Evolutionary conservation across 257 asterid species (phyloP), one percentile per base, ranked within the genome.

Genomic region (Fraxinus excelsior): DNA sequence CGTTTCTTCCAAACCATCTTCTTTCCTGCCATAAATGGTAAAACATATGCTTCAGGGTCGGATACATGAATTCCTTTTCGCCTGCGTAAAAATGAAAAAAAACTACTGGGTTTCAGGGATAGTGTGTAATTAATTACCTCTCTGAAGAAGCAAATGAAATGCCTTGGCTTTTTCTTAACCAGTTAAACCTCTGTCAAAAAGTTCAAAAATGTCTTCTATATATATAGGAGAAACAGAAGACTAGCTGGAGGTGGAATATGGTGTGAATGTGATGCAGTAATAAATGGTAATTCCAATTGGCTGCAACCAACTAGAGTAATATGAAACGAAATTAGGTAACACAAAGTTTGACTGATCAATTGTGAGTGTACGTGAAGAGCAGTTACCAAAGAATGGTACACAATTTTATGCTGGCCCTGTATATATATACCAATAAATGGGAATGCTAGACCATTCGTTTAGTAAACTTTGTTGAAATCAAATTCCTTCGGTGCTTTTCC

Each of bases 1-100:
- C 74, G 66, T 74, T 72, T 82, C 76, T 77, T 80, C 83, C 70
- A n/a, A 56, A 60, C 77, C 85, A 83, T 75, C 70, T 81, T 78
- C 80, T 51, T 73, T 70, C 23, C 77, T 44, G 10, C 70, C 73
- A 23, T 53, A 6, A 7, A 37, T 23, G 40, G 11, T 58, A 58
- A n/a, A 58, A 58, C 14, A 31, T 0, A 21, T 0, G 62, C 62
- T 56, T 56, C 19, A 58, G 66, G 10, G 12, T 58, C 29, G 62
- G 18, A 16, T n/a, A n/a, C 65, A 56, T 56, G 65, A 60, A 8
- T 25, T 21, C 18, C 5, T 60, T 60, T 60, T 16, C 12, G 31
- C 14, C 67, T 23, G 26, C 16, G 18, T 3, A 60, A 60, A 60
- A 60, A 23, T 0, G 25, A 58, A n/a, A 60, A 60, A 58, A 11